These are phyloP conservation scores for Leishmania turanica DNA, from an alignment of 208 protist species.

Conservation along the genomic window DNA sequence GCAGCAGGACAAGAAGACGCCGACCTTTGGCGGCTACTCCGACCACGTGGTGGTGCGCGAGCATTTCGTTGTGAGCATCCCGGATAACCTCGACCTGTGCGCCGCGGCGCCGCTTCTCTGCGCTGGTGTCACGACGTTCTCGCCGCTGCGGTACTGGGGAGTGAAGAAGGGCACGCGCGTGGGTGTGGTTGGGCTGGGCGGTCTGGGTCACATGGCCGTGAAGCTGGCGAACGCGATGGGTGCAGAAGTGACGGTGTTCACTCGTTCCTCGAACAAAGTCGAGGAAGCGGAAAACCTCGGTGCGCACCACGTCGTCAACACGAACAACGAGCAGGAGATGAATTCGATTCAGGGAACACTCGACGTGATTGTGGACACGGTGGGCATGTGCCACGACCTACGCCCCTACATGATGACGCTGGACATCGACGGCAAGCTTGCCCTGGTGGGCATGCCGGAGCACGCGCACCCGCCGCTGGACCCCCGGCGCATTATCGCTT, in stretches of 20 bases:
- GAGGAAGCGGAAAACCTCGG: conserved; percentile 66
- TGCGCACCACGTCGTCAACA: conserved; percentile 62
- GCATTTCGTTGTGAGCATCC: conserved; percentile 73
- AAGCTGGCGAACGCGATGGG: conserved; percentile 87
- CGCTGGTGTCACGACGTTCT: conserved; percentile 91
- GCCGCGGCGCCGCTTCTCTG: conserved; percentile 85
- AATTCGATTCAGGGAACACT: conserved; percentile 41
- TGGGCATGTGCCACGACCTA: conserved; percentile 54
- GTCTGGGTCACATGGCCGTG: conserved; percentile 91
- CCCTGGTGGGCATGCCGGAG: conserved; percentile 62
- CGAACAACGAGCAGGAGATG: conserved; percentile 62
- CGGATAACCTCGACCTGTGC: conserved; percentile 55
- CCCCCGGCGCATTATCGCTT: conserved; percentile 17
- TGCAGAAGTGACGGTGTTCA: conserved; percentile 85
- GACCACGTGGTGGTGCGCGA: conserved; percentile 73
- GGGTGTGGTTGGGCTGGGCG: conserved; percentile 85
- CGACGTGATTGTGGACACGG: conserved; percentile 74
- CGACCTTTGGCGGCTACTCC: conserved; percentile 68
- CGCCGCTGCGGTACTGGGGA: conserved; percentile 70
- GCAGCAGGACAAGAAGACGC: conserved; percentile 37
- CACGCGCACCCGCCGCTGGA: conserved; percentile 43
- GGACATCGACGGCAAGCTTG: conserved; percentile 48
- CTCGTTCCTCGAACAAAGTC: conserved; percentile 64
- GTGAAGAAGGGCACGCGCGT: conserved; percentile 65
- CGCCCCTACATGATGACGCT: conserved; percentile 54